These are phyloP conservation scores for Phialophora macrospora DNA, from an alignment of 2,329 filamentous ascomycete genomes.

Conservation along the genomic window DNA sequence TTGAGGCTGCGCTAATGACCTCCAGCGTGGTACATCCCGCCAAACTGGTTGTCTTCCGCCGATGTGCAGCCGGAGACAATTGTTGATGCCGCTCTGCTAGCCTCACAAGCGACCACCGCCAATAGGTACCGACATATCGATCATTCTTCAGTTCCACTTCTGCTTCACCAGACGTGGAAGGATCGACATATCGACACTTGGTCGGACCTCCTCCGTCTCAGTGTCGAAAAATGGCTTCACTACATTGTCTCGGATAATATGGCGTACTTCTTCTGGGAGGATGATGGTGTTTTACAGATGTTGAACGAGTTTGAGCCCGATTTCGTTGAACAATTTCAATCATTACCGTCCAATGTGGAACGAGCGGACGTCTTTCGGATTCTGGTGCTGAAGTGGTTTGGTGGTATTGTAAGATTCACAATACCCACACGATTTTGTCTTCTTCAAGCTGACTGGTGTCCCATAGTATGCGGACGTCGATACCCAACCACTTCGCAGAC, in stretches of 20 bases:
- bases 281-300: conserved; percentile 42
- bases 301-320: conserved; percentile 41
- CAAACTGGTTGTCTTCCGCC: conserved; percentile 23
- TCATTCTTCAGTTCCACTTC: conserved; percentile 42
- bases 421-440: background rate
- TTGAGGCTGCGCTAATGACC: conserved; percentile 5
- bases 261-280: conserved; percentile 46
- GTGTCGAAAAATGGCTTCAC: conserved; percentile 43
- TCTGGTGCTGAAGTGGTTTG: conserved; percentile 42
- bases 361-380: conserved; percentile 44
- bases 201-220: conserved; percentile 38
- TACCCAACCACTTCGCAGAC: conserved; percentile 41
- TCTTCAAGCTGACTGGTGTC: conserved; percentile 21
- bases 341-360: conserved; percentile 41
- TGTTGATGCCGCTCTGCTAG: conserved; percentile 41
- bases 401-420: conserved; percentile 26
- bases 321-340: conserved; percentile 36
- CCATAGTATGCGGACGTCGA: conserved; percentile 45
- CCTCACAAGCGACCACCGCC: conserved; percentile 32
- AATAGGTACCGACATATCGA: conserved; percentile 32
- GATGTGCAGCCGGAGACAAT: conserved; percentile 37
- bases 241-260: conserved; percentile 38
- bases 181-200: conserved; percentile 41
- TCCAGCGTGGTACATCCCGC: conserved; percentile 33
- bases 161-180: conserved; percentile 46